These are phyloP conservation scores for Malus domestica DNA, from an alignment of 306 rosid species.

Conservation along the genomic window DNA sequence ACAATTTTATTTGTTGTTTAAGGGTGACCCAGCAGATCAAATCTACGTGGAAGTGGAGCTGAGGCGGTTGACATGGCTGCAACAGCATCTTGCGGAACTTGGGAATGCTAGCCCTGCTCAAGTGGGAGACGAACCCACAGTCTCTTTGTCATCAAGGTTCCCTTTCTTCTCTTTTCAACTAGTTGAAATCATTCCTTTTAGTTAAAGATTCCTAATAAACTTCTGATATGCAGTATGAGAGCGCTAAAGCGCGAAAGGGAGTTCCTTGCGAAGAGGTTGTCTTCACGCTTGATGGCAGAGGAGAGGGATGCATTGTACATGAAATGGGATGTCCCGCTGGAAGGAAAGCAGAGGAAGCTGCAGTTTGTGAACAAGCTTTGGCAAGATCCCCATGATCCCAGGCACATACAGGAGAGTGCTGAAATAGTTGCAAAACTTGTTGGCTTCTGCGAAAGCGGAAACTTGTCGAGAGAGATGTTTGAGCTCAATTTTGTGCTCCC, in stretches of 20 bases:
- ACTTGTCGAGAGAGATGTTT: constrained; percentile 95
- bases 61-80: constrained; percentile 92
- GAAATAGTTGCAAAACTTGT: constrained; percentile 93
- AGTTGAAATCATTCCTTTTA: background rate
- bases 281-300: constrained; percentile 65
- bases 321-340: constrained; percentile 93
- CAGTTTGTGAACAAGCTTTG: constrained; percentile 91
- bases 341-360: constrained; percentile 84
- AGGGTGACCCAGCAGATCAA: constrained; percentile 91
- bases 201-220: background rate
- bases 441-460: constrained; percentile 84
- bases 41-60: constrained; percentile 96
- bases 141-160: constrained; percentile 91
- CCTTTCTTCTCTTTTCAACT: constrained; percentile 3
- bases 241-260: constrained; percentile 83
- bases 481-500: constrained; percentile 87
- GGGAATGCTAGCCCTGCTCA: constrained; percentile 94
- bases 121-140: constrained; percentile 68
- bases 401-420: constrained; percentile 87
- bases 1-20: constrained; percentile 88
- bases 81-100: constrained; percentile 76
- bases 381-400: constrained; percentile 75
- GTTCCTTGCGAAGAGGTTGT: constrained; percentile 88
- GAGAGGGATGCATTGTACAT: constrained; percentile 79
- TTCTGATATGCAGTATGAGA: constrained; percentile 50